Percentiles rank a stretch among this genome's conserved stretches.
phyloP scores from a whole-genome alignment of 768 basidiomycete species.

The Lactarius deliciosus region DNA sequence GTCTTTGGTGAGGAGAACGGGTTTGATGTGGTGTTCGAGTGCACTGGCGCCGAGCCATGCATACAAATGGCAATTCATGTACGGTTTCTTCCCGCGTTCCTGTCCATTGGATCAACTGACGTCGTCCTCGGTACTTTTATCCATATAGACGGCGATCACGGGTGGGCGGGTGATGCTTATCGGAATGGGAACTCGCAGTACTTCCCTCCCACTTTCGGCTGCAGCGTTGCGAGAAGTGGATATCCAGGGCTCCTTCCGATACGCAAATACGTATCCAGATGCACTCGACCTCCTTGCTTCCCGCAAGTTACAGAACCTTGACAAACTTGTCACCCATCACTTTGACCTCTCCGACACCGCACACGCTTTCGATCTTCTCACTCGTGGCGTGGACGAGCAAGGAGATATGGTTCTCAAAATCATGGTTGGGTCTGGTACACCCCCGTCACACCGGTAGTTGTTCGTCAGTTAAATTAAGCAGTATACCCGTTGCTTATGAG shows the following conservation, averaged over 20 bases:
- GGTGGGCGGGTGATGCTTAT: conserved; percentile 93
- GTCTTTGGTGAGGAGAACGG: conserved; percentile 67
- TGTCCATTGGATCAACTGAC: conserved; percentile 13
- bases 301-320: conserved; percentile 61
- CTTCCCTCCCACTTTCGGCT: conserved; percentile 76
- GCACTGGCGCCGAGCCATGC: conserved; percentile 89
- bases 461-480: conserved; percentile 16
- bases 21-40: conserved; percentile 93
- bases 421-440: conserved; percentile 55
- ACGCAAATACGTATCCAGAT: conserved; percentile 87
- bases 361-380: conserved; percentile 80
- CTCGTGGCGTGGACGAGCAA: conserved; percentile 71
- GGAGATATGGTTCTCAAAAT: conserved; percentile 89
- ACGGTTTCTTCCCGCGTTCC: conserved; percentile 40
- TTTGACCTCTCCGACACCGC: conserved; percentile 62
- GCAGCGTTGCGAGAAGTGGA: conserved; percentile 90
- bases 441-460: conserved; percentile 16
- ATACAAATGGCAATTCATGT: conserved; percentile 91
- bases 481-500: conserved; percentile 25
- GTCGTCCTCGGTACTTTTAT: conserved; percentile 25
- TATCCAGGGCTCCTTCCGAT: conserved; percentile 88
- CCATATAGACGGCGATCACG: conserved; percentile 65
- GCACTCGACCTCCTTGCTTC: conserved; percentile 69
- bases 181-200: conserved; percentile 90
- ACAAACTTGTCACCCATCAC: conserved; percentile 79